These are phyloP conservation scores for Penicillium flavigenum DNA, from an alignment of 495 filamentous ascomycete species.

Conservation along the genomic window DNA sequence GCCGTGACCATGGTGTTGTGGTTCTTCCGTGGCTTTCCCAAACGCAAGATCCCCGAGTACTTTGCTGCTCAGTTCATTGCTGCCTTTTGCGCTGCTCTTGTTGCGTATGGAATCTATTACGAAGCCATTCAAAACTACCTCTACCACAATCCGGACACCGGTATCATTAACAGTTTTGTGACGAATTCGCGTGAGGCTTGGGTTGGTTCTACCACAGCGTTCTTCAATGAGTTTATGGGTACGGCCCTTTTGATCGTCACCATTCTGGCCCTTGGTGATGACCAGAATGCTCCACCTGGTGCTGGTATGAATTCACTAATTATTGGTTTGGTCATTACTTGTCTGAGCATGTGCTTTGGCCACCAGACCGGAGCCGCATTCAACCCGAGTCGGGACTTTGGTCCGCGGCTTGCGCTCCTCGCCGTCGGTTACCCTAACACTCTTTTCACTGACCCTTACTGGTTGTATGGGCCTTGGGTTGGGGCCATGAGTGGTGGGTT, in stretches of 20 bases:
- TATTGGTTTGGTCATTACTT: constrained; percentile 46
- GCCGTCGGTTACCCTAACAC: constrained; percentile 43
- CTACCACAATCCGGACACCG: constrained; percentile 27
- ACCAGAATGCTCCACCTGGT: constrained; percentile 54
- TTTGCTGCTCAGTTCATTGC: constrained; percentile 51
- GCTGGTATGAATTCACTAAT: constrained; percentile 53
- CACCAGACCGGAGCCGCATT: constrained; percentile 51
- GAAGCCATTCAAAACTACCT: constrained; percentile 46
- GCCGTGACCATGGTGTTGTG: constrained; percentile 49
- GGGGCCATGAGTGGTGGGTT: constrained; percentile 46
- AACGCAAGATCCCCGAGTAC: constrained; percentile 46
- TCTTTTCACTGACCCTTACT: constrained; percentile 47
- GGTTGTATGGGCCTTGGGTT: constrained; percentile 53
- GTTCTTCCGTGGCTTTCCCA: constrained; percentile 54
- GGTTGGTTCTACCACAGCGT: constrained; percentile 47
- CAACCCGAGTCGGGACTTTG: constrained; percentile 54
- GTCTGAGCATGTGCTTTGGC: constrained; percentile 44
- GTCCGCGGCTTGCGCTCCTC: constrained; percentile 44
- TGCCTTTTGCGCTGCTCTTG: constrained; percentile 42
- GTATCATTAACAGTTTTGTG: constrained; percentile 44
- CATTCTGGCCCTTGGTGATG: constrained; percentile 54
- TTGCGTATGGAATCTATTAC: constrained; percentile 52
- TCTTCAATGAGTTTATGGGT: constrained; percentile 53
- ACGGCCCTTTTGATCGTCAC: constrained; percentile 45
- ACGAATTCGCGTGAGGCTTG: constrained; percentile 43